Evolutionary conservation across 192 early-diverging fungal genomes (phyloP).

Genomic region (Coemansia sp.): DNA sequence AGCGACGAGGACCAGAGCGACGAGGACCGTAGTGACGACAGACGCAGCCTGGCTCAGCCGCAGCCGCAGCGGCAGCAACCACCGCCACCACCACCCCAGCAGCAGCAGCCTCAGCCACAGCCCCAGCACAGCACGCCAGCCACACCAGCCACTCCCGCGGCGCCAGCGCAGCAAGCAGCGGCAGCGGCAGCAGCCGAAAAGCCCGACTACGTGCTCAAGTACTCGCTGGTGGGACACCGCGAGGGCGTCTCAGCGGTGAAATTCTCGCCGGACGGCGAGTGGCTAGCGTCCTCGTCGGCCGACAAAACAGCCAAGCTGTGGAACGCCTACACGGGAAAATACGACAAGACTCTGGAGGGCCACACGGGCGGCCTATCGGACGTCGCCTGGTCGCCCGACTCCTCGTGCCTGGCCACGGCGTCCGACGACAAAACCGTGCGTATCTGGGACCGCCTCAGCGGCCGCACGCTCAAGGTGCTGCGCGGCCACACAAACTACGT

Average conservation of each 20-base stretch:
- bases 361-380: constrained; percentile 94
- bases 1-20: not conserved
- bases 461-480: constrained; percentile 70
- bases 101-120: not conserved
- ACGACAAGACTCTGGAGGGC: constrained; percentile 81
- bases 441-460: constrained; percentile 83
- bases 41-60: too few species aligned
- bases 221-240: constrained; percentile 89
- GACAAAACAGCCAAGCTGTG: constrained; percentile 96
- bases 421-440: constrained; percentile 95
- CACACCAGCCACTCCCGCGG: constrained; percentile 14
- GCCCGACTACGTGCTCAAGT: constrained; percentile 84
- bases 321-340: constrained; percentile 83
- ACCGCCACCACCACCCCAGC: not conserved
- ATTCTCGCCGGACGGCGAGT: constrained; percentile 97
- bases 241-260: constrained; percentile 94
- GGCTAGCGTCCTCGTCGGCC: constrained; percentile 86
- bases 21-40: not conserved
- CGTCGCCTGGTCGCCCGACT: constrained; percentile 94
- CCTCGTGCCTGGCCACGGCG: constrained; percentile 79
- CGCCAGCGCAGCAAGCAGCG: constrained; percentile 4
- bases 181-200: constrained; percentile 33
- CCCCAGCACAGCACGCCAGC: constrained; percentile 12
- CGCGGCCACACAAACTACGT: constrained; percentile 96
- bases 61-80: not conserved